A percentile compares a stretch with the other conserved stretches of the same genome.
phyloP scores from a whole-genome alignment of 1,284 basidiomycete species.

The Puccinia polysora region DNA sequence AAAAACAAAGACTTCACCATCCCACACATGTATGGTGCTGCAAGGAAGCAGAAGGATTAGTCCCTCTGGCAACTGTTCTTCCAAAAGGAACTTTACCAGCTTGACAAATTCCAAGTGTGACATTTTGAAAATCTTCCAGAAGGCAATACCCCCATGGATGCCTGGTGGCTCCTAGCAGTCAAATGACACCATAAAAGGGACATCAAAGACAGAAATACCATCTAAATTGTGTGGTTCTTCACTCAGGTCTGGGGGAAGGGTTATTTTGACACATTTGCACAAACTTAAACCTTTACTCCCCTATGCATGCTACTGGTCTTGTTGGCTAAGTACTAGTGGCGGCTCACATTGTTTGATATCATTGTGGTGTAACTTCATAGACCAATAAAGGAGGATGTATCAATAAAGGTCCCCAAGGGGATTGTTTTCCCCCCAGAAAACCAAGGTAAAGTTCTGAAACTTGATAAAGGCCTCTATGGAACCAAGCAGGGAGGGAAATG shows the following conservation, averaged over 20 bases:
- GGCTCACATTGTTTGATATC: slow-evolving; percentile 8
- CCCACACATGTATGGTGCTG: not conserved
- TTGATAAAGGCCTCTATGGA: not conserved
- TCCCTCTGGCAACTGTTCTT: not conserved
- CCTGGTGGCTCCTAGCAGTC: slow-evolving; percentile 39
- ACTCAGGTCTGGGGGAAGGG: slow-evolving; percentile 13
- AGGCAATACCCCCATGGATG: not conserved
- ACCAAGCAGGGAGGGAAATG: too few species aligned
- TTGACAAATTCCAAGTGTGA: not conserved
- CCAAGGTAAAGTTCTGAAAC: not conserved
- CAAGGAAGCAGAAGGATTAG: not conserved
- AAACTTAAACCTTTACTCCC: slow-evolving; percentile 6
- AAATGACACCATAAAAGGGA: slow-evolving; percentile 17
- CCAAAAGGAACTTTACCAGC: not conserved
- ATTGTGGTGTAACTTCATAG: slow-evolving; percentile 27
- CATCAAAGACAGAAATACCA: slow-evolving; percentile 10
- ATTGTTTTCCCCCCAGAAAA: not conserved
- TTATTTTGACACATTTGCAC: slow-evolving; percentile 11
- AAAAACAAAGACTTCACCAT: not conserved
- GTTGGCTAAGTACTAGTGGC: slow-evolving; percentile 1
- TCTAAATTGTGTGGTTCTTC: not conserved
- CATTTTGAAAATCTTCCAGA: slow-evolving; percentile 13
- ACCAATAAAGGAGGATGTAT: slow-evolving; percentile 16
- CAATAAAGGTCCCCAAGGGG: not conserved
- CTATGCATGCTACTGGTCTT: not conserved